phyloP scores from a whole-genome alignment of 1,284 basidiomycete species.

The Wolfiporia cocos region DNA sequence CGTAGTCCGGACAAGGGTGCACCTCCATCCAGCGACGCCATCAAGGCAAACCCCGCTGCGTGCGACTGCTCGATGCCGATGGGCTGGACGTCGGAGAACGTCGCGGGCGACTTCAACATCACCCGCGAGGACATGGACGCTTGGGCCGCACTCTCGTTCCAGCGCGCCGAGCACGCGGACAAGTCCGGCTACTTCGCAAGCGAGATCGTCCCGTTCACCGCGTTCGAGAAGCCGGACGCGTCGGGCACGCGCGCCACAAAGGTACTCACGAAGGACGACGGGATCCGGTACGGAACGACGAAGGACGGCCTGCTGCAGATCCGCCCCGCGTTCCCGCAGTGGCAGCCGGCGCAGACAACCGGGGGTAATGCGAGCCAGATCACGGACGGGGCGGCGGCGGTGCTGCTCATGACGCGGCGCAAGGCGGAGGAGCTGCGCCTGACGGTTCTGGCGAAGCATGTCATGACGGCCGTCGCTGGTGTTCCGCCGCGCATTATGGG shows the following conservation, averaged over 20 bases:
- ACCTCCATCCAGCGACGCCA: constrained; percentile 49
- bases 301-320: constrained; percentile 65
- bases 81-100: constrained; percentile 86
- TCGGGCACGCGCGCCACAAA: constrained; percentile 53
- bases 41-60: constrained; percentile 20
- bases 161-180: constrained; percentile 65
- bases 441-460: constrained; percentile 71
- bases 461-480: constrained; percentile 72
- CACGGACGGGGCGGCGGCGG: constrained; percentile 85
- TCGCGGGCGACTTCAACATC: constrained; percentile 76
- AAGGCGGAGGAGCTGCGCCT: constrained; percentile 80
- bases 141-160: constrained; percentile 76
- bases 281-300: constrained; percentile 76
- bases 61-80: constrained; percentile 45
- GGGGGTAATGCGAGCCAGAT: constrained; percentile 89
- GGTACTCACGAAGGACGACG: constrained; percentile 72
- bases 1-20: constrained; percentile 62
- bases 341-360: constrained; percentile 74
- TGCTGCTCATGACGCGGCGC: constrained; percentile 80
- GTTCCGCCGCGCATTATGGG: constrained; percentile 82
- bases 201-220: constrained; percentile 82
- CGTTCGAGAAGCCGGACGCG: constrained; percentile 42
- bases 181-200: constrained; percentile 63
- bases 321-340: constrained; percentile 82
- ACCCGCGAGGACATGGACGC: constrained; percentile 82